These are phyloP conservation scores for Mucor racemosus DNA, from an alignment of 371 early-diverging fungal genomes.

Conservation along the genomic window DNA sequence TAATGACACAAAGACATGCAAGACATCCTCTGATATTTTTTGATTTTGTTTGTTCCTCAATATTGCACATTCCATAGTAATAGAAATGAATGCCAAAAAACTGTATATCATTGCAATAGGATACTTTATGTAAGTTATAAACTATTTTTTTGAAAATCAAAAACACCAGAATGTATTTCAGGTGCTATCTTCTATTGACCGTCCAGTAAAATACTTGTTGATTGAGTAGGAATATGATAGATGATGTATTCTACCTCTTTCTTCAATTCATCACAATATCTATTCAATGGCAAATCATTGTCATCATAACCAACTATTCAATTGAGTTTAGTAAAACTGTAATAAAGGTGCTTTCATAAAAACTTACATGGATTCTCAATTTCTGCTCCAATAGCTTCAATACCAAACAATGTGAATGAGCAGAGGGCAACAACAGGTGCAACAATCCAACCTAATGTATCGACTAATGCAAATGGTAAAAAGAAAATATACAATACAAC, in stretches of 20 bases:
- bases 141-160: too few relatives aligned
- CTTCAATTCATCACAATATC: constrained; percentile 44
- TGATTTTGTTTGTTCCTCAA: too few relatives aligned
- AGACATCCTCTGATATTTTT: too few relatives aligned
- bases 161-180: too few relatives aligned
- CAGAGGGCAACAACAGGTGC: constrained; percentile 68
- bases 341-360: too few relatives aligned
- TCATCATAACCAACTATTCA: constrained; percentile 70
- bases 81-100: too few relatives aligned
- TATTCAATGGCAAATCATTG: constrained; percentile 54
- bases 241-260: constrained; percentile 54
- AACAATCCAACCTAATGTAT: constrained; percentile 52
- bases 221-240: constrained; percentile 45
- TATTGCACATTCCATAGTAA: too few relatives aligned
- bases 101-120: too few relatives aligned
- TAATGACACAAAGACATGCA: too few relatives aligned
- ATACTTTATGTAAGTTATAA: too few relatives aligned
- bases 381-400: constrained; percentile 67
- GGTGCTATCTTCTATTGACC: constrained; percentile 30
- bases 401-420: constrained; percentile 76
- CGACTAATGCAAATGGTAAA: constrained; percentile 74
- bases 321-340: constrained; percentile 24
- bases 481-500: constrained; percentile 68
- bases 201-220: constrained; percentile 41
- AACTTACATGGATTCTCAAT: constrained; percentile 49